Base-by-base conservation (phyloP, 1,284 basidiomycete species). In the Apiotrichum brassicae region DNA sequence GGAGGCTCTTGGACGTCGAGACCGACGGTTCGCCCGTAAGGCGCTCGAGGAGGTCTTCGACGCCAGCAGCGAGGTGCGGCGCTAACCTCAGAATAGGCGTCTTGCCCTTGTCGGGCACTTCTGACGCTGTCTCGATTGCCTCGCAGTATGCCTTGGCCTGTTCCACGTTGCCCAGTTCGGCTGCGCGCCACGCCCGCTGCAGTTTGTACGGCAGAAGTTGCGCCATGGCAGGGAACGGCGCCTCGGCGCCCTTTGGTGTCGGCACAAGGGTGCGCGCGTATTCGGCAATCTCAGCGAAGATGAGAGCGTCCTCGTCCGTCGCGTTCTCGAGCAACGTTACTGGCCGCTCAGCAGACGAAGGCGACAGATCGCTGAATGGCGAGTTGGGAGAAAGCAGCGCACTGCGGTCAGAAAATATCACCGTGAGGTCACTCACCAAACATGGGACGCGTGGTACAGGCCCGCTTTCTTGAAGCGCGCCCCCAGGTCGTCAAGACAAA, bases 251-350 rank as follows among this genome's bases (percentile, higher is more conserved):
- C 73, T 97, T 97, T 6, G 78, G 66, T 0, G 81, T 73, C 0
- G 83, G 74, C 16, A 81, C 76, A 20, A 97, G 75, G 18, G 89
- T 89, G 50, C 92, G 71, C 0, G 90, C 92, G 67, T 90, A 98
- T 73, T 99, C 95, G 9, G 85, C 76, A 35, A 97, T 84, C 75
- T 99, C 95, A 6, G 91, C 85, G 59, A 97, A 82, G 55, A 95
- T 81, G 51, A 92, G 78, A 7, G 84, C 76, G 66, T 97, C 93
- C 9, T 66, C 59, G 54, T 64, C 64, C 12, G 53, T 30, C 1
- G 52, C 25, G 26, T 64, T 58, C 24, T 65, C 77, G 14, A 48
- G 43, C 2, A 71, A 53, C 36, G 59, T 59, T 32, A 70, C 65
- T 9, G 61, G 57, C 4, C 67, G 64, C 22, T 67, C 65, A 22